phyloP scores from a whole-genome alignment of 495 filamentous ascomycete genomes.

The Xylaria castorea region DNA sequence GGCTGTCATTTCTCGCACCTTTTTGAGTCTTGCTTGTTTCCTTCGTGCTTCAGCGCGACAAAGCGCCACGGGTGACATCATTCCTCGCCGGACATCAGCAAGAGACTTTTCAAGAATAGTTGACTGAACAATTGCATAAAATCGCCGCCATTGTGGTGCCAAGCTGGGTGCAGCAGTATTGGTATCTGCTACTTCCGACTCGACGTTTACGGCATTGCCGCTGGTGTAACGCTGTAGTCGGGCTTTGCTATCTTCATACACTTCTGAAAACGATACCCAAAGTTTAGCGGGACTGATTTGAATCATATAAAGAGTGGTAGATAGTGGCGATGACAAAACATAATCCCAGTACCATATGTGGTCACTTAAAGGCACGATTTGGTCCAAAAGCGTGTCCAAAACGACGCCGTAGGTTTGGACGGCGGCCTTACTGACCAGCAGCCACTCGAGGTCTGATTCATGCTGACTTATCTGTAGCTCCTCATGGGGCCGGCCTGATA shows the following conservation, averaged over 20 bases:
- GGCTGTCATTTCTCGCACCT: constrained; percentile 77
- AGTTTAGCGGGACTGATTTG: constrained; percentile 80
- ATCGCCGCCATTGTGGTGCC: constrained; percentile 69
- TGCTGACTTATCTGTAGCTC: constrained; percentile 47
- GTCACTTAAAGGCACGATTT: constrained; percentile 79
- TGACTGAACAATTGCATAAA: constrained; percentile 79
- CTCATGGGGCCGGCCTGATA: constrained; percentile 39
- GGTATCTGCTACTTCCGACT: constrained; percentile 25
- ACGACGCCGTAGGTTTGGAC: constrained; percentile 82
- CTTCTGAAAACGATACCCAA: constrained; percentile 68
- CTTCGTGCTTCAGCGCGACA: constrained; percentile 71
- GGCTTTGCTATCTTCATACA: constrained; percentile 63
- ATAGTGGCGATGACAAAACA: constrained; percentile 72
- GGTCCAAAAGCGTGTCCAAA: constrained; percentile 73
- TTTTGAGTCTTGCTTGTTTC: constrained; percentile 71
- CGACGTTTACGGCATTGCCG: constrained; percentile 22
- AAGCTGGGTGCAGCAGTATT: constrained; percentile 37
- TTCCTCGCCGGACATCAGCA: constrained; percentile 61
- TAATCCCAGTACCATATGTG: constrained; percentile 95
- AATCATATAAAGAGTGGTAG: constrained; percentile 76
- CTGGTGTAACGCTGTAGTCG: constrained; percentile 51
- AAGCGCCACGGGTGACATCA: constrained; percentile 74
- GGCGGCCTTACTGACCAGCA: constrained; percentile 84
- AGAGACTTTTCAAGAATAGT: constrained; percentile 70
- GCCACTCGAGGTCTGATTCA: constrained; percentile 83